These are phyloP conservation scores for Kodamaea leandrae DNA, from an alignment of 805 yeast genomes.

Conservation along the genomic window DNA sequence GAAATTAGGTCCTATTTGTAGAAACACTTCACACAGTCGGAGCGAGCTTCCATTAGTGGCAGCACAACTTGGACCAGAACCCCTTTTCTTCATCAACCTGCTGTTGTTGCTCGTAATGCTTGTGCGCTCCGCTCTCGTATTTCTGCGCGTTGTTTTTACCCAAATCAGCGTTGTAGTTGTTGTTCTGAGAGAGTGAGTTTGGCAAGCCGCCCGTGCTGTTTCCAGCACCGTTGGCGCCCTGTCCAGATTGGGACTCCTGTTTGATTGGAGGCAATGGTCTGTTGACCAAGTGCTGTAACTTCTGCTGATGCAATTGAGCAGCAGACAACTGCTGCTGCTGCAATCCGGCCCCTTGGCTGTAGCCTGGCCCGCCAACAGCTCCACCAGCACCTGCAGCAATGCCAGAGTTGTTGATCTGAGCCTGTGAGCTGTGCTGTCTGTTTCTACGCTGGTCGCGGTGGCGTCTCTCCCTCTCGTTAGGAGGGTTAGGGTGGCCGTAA, in stretches of 20 bases:
- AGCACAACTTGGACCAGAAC: conserved; percentile 43
- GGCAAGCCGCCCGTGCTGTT: conserved; percentile 21
- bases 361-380: conserved; percentile 6
- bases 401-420: conserved; percentile 20
- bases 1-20: conserved; percentile 1
- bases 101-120: conserved; percentile 42
- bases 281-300: conserved; percentile 47
- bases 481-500: conserved; percentile 70
- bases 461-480: conserved; percentile 45
- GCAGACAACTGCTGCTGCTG: conserved; percentile 40
- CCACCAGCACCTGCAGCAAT: conserved; percentile 12
- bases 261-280: conserved; percentile 48
- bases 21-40: conserved; percentile 1
- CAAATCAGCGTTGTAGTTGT: conserved; percentile 15
- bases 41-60: conserved; percentile 26
- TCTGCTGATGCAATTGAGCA: conserved; percentile 48
- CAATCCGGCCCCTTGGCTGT: conserved; percentile 12
- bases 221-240: conserved; percentile 15
- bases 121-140: conserved; percentile 15
- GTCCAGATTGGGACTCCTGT: conserved; percentile 32
- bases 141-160: conserved; percentile 15
- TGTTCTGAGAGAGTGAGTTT: conserved; percentile 17
- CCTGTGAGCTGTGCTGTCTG: conserved; percentile 30
- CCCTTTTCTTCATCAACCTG: conserved; percentile 36
- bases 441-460: conserved; percentile 46